A percentile compares a stretch with the other conserved stretches of the same genome.
phyloP scores from a whole-genome alignment of 176 grass and related monocot species.

The Microstegium vimineum region DNA sequence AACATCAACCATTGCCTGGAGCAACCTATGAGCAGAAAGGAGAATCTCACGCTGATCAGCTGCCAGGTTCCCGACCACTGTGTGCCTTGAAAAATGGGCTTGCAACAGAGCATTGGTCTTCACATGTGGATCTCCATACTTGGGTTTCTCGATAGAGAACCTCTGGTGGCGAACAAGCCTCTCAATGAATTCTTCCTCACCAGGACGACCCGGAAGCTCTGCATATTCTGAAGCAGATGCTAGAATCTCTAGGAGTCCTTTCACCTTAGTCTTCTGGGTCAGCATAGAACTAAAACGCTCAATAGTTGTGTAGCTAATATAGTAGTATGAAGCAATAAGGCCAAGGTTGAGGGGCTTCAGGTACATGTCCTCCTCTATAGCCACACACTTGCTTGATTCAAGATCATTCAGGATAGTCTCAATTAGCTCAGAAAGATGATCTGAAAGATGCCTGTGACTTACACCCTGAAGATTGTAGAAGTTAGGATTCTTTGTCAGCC shows the following conservation, averaged over 20 bases:
- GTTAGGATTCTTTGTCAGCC: constrained; percentile 89
- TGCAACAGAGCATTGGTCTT: constrained; percentile 90
- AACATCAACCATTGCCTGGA: constrained; percentile 98
- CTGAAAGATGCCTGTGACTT: constrained; percentile 88
- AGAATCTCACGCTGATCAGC: constrained; percentile 86
- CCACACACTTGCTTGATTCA: constrained; percentile 79
- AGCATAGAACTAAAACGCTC: constrained; percentile 87
- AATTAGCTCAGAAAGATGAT: constrained; percentile 82
- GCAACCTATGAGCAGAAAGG: constrained; percentile 76
- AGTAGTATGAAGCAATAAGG: constrained; percentile 94
- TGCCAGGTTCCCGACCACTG: constrained; percentile 70
- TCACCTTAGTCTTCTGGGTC: constrained; percentile 88
- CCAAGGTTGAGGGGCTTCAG: constrained; percentile 95
- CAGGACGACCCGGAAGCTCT: constrained; percentile 65
- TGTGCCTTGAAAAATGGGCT: constrained; percentile 89
- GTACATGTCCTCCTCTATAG: constrained; percentile 96
- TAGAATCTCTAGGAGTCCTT: constrained; percentile 84
- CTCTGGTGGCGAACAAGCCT: constrained; percentile 86
- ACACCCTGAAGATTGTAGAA: constrained; percentile 98
- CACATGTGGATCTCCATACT: constrained; percentile 75
- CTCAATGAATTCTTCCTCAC: constrained; percentile 81
- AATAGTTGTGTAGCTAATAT: constrained; percentile 85
- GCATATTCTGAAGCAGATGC: constrained; percentile 85
- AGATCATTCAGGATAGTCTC: constrained; percentile 72
- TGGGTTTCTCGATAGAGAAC: constrained; percentile 91